Percentiles rank a stretch among this genome's conserved stretches.
phyloP scores from a whole-genome alignment of 164 flowering plant species.

The Dillenia suffruticosa region DNA sequence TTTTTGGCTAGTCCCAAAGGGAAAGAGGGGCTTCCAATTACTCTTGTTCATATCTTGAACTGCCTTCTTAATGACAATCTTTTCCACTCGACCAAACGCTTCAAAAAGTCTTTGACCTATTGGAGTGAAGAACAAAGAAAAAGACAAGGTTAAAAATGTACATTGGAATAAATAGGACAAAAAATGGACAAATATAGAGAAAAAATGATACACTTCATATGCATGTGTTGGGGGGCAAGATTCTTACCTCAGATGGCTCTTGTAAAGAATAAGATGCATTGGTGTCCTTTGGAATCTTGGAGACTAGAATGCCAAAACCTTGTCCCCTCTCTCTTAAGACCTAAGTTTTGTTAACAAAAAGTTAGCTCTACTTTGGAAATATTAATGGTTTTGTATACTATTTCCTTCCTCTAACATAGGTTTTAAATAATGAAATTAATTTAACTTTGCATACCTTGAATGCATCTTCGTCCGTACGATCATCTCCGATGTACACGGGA shows the following conservation, averaged over 20 bases:
- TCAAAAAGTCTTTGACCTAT: slow-evolving; percentile 60
- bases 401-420: background rate
- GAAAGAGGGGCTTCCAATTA: slow-evolving; percentile 2
- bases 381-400: background rate
- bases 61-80: slow-evolving; percentile 17
- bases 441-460: slow-evolving; percentile 54
- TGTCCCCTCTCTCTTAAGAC: slow-evolving; percentile 54
- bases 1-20: background rate
- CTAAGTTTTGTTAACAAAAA: slow-evolving; percentile 14
- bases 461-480: slow-evolving; percentile 76
- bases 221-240: background rate
- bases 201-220: background rate
- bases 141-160: no score
- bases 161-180: background rate
- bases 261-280: slow-evolving; percentile 60
- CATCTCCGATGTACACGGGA: slow-evolving; percentile 76
- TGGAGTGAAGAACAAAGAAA: background rate
- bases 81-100: slow-evolving; percentile 59
- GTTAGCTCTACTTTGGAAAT: background rate
- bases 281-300: slow-evolving; percentile 63
- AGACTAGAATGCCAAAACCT: slow-evolving; percentile 78
- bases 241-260: slow-evolving; percentile 57
- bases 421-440: background rate
- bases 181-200: background rate
- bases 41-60: slow-evolving; percentile 12